Evolutionary conservation across 306 rosid species (phyloP).

Genomic region (Styphnolobium japonicum): DNA sequence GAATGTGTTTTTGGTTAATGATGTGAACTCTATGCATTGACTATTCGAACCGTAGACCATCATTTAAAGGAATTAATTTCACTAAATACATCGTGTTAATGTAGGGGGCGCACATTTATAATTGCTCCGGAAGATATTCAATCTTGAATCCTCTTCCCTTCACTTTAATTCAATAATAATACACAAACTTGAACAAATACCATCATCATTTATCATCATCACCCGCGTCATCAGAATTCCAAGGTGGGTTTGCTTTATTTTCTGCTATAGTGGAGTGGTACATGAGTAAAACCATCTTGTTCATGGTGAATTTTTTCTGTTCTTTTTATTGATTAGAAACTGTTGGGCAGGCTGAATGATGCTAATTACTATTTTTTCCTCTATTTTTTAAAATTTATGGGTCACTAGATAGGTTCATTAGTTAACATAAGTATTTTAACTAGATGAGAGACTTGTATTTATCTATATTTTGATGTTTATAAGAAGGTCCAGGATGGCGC

Average conservation of each 20-base stretch:
- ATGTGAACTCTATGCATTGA: no score
- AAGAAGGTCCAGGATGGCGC: no score
- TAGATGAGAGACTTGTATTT: no score
- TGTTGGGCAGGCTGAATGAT: background rate
- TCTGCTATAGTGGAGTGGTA: background rate
- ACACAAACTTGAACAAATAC: background rate
- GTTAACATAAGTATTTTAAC: no score
- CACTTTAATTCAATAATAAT: conserved; percentile 22
- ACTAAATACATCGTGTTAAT: no score
- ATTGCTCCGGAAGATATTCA: no score
- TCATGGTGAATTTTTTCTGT: background rate
- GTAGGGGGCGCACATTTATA: no score
- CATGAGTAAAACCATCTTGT: background rate
- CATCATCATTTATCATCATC: conserved; percentile 28
- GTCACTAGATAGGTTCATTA: background rate
- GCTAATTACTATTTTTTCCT: background rate
- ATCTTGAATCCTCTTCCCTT: background rate
- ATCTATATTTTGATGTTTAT: no score
- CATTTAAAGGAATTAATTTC: no score
- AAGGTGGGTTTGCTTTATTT: conserved; percentile 36
- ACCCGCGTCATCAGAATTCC: conserved; percentile 26
- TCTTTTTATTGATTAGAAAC: background rate
- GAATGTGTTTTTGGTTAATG: no score
- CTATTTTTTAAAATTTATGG: background rate
- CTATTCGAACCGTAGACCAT: no score